Conservation (phyloP, 768 basidiomycete species). For the Hortiboletus campestris region DNA sequence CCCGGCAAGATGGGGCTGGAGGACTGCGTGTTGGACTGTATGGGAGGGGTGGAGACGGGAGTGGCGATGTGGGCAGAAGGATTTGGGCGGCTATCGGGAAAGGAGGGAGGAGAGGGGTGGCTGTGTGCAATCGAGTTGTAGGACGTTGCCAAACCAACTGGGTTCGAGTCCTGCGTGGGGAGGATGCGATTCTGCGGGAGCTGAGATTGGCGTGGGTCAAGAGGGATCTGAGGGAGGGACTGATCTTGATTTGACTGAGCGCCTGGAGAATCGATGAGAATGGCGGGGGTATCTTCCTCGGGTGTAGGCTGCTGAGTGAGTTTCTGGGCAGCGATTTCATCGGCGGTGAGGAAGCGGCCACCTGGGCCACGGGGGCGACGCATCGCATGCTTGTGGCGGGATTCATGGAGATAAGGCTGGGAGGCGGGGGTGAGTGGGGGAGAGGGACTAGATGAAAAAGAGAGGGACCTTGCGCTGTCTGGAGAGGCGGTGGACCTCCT, state of each 20-base stretch:
- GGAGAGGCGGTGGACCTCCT: constrained; percentile 91
- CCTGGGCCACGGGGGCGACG: constrained; percentile 95
- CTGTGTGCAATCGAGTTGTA: constrained; percentile 23
- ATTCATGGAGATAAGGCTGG: constrained; percentile 97
- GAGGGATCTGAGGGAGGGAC: neutral
- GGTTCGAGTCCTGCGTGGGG: constrained; percentile 13
- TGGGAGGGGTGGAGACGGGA: constrained; percentile 24
- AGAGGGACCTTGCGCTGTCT: constrained; percentile 80
- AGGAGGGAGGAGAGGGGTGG: constrained; percentile 23
- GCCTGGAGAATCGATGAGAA: constrained; percentile 19
- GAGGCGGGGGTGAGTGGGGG: constrained; percentile 9
- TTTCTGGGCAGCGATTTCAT: constrained; percentile 88
- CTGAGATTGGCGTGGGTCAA: constrained; percentile 15
- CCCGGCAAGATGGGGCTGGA: constrained; percentile 14
- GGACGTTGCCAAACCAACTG: constrained; percentile 11
- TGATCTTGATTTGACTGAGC: constrained; percentile 11
- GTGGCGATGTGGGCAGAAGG: constrained; percentile 20
- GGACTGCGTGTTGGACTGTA: constrained; percentile 21
- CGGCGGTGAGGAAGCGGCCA: constrained; percentile 94
- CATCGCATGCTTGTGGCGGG: constrained; percentile 97
- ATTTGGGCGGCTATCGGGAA: constrained; percentile 15
- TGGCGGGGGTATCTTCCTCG: constrained; percentile 19
- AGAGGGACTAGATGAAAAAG: neutral
- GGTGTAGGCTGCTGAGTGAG: constrained; percentile 32
- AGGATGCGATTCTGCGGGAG: constrained; percentile 17